Conservation (phyloP, 202 grass and related monocot genomes). For the Carex arenaria region DNA sequence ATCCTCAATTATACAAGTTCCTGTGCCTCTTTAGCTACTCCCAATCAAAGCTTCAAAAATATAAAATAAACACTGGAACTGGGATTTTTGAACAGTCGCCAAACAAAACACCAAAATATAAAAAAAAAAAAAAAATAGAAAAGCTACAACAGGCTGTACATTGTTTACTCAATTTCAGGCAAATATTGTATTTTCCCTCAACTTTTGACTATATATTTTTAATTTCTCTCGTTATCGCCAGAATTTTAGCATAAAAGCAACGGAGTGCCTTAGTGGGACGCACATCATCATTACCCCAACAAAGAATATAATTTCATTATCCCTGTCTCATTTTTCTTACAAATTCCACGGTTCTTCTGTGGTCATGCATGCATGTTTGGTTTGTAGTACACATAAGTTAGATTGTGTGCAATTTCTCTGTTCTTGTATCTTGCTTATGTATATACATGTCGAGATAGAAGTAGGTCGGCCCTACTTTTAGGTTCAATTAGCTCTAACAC, state of each 20-base stretch:
- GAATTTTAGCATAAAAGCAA: constrained; percentile 21
- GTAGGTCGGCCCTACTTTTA: too few relatives aligned
- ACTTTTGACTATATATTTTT: neutral
- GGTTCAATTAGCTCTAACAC: too few relatives aligned
- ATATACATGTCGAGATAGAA: neutral
- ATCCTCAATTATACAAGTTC: neutral
- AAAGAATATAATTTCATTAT: constrained; percentile 15
- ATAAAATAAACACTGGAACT: too few relatives aligned
- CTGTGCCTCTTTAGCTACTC: neutral
- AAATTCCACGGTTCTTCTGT: neutral
- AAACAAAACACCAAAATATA: neutral
- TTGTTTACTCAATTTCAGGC: neutral
- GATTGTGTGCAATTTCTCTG: neutral
- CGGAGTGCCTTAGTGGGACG: neutral
- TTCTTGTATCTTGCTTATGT: neutral
- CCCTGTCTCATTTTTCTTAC: neutral
- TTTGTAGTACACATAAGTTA: neutral
- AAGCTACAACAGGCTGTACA: neutral
- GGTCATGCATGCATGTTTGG: neutral
- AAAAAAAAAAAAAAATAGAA: neutral
- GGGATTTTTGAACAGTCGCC: neutral
- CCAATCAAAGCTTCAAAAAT: neutral
- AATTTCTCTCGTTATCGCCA: neutral
- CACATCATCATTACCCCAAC: constrained; percentile 23
- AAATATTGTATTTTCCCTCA: neutral